Evolutionary conservation across 768 basidiomycete species (phyloP).

Genomic region (Pleurotus citrinopileatus): DNA sequence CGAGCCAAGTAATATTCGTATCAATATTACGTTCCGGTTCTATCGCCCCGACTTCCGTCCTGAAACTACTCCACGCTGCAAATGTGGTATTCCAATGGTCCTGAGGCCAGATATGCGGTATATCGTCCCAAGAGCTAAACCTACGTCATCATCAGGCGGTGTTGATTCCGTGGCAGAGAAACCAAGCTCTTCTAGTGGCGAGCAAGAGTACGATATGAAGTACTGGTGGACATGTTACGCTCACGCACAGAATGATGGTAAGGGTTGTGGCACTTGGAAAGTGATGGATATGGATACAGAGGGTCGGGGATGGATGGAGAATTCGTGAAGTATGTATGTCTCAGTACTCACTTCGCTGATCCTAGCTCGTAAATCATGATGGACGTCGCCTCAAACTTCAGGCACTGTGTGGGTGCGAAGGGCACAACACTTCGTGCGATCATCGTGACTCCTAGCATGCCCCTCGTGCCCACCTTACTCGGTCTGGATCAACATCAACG

Average conservation of each 20-base stretch:
- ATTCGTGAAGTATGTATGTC: background rate
- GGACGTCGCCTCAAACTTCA: too few relatives aligned
- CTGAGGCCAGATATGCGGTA: constrained; percentile 66
- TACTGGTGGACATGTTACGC: constrained; percentile 87
- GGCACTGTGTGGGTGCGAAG: too few relatives aligned
- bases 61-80: constrained; percentile 63
- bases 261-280: constrained; percentile 76
- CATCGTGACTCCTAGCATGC: too few relatives aligned
- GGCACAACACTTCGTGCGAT: too few relatives aligned
- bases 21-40: constrained; percentile 87
- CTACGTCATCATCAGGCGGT: background rate
- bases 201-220: constrained; percentile 15
- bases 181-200: too few relatives aligned
- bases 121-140: background rate
- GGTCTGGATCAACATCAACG: too few relatives aligned
- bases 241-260: constrained; percentile 80
- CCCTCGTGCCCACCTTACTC: too few relatives aligned
- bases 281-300: constrained; percentile 69
- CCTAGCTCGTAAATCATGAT: too few relatives aligned
- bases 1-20: constrained; percentile 63
- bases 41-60: constrained; percentile 81
- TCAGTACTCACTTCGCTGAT: background rate
- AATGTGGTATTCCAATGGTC: constrained; percentile 69
- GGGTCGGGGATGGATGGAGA: constrained; percentile 34
- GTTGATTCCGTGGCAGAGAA: too few relatives aligned